Evolutionary conservation across 768 basidiomycete species (phyloP).

Genomic region (Pholiota conissans): DNA sequence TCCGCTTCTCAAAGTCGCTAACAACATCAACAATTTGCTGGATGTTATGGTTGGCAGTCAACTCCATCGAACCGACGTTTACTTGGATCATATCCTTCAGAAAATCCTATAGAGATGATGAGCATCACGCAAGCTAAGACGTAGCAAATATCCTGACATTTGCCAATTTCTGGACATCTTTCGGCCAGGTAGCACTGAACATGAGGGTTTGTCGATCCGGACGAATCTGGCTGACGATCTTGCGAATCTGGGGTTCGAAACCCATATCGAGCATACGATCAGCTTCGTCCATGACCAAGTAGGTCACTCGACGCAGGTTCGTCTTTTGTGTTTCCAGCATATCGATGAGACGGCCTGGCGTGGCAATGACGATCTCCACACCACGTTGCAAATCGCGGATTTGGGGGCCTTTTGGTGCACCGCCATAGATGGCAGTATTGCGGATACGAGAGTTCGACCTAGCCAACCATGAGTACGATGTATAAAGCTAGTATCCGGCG

Average conservation of each 20-base stretch:
- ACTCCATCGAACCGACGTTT: slow-evolving; percentile 98
- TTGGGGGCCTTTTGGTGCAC: slow-evolving; percentile 97
- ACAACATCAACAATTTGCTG: slow-evolving; percentile 94
- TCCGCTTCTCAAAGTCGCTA: slow-evolving; percentile 97
- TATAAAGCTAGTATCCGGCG: background rate
- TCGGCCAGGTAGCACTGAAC: slow-evolving; percentile 99
- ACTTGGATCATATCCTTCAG: slow-evolving; percentile 96
- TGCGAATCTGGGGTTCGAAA: slow-evolving; percentile 99
- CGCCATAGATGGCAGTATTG: slow-evolving; percentile 98
- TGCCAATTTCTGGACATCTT: slow-evolving; percentile 97
- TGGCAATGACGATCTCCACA: slow-evolving; percentile 98
- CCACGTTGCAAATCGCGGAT: slow-evolving; percentile 97
- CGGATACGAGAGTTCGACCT: slow-evolving; percentile 93
- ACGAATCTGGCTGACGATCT: slow-evolving; percentile 95
- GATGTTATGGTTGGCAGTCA: slow-evolving; percentile 98
- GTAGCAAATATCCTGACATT: slow-evolving; percentile 48
- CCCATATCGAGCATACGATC: slow-evolving; percentile 99
- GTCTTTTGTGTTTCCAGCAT: slow-evolving; percentile 98
- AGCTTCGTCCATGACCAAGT: slow-evolving; percentile 98
- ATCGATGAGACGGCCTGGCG: slow-evolving; percentile 98
- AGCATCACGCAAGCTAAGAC: background rate
- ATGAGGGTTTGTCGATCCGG: slow-evolving; percentile 98
- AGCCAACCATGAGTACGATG: slow-evolving; percentile 5
- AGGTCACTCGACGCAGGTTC: slow-evolving; percentile 93
- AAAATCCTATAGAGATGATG: slow-evolving; percentile 69